These are phyloP conservation scores for Wallacemonas sp. DNA, from an alignment of 208 protist species.

Conservation along the genomic window DNA sequence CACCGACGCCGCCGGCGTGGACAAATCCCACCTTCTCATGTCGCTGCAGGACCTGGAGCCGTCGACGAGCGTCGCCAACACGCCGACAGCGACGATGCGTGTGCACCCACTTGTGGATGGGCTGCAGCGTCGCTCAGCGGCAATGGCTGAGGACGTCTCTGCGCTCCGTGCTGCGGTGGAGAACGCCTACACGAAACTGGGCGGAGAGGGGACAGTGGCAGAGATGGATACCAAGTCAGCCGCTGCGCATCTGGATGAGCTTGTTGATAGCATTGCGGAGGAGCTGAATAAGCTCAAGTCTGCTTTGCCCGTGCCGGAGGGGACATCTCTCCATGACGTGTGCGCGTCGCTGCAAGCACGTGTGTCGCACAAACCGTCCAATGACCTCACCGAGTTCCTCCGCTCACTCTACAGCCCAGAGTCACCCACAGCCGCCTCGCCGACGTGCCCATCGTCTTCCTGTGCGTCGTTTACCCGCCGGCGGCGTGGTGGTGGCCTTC, in stretches of 20 bases:
- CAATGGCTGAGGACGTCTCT: conserved; percentile 16
- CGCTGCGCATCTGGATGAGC: conserved; percentile 9
- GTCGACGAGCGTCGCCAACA: neutral
- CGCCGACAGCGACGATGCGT: neutral
- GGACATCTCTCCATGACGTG: neutral
- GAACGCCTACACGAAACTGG: conserved; percentile 32
- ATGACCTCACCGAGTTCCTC: neutral
- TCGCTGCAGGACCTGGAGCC: conserved; percentile 13
- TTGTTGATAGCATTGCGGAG: conserved; percentile 1
- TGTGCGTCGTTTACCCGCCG: neutral
- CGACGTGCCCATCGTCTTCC: neutral
- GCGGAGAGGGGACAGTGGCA: conserved; percentile 14
- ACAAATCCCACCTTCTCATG: conserved; percentile 14
- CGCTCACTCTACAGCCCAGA: conserved; percentile 1
- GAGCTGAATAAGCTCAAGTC: neutral
- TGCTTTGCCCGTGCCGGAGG: neutral
- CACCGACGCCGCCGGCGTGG: neutral
- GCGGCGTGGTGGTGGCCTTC: neutral
- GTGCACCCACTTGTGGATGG: conserved; percentile 16
- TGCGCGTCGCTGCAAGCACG: neutral
- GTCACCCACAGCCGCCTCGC: neutral
- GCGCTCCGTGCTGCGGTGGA: conserved; percentile 34
- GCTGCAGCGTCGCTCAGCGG: conserved; percentile 21
- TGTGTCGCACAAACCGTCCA: neutral
- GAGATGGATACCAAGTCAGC: conserved; percentile 13